Evolutionary conservation across 805 yeast genomes (phyloP), one percentile per base, ranked within the genome.

Genomic region (Candida coquimbonensis): DNA sequence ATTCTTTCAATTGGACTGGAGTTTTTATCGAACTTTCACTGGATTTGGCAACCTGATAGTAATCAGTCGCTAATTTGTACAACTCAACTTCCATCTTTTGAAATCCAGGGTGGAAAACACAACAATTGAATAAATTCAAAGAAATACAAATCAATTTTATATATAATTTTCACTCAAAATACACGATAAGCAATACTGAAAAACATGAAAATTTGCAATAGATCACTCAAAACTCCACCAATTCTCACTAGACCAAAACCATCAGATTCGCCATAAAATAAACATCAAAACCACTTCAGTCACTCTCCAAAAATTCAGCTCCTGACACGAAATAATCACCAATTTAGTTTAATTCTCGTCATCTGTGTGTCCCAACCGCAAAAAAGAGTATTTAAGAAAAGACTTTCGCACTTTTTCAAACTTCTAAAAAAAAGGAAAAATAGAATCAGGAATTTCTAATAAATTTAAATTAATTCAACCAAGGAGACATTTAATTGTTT

Each of bases 401-500:
- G 19, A 19, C 2, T 36, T 36, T 47, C 43, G 36, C 50, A 38
- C 43, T 41, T 47, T 47, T 47, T 41, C 35, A 9, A 17, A 13
- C 26, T 16, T 16, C 16, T 41, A 25, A 7, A n/a, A 16, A 16
- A 16, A 36, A 11, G 13, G 31, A 26, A 38, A 33, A n/a, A 12
- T 33, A 21, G 24, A 11, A 11, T 29, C 5, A 5, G 13, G 14
- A 11, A 29, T 29, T 29, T 29, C 4, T 29, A 29, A 29, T 12
- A 24, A 4, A 38, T 17, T 29, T 21, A 19, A 14, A 25, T 29
- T 11, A 24, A 38, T 36, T 36, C 32, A 36, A 42, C 21, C 31
- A 47, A 42, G 48, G 52, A 49, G 52, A 34, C 52, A 49, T 49
- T 49, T 32, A 27, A 7, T 49, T 49, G 52, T 47, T 33, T 38